Evolutionary conservation across 192 early-diverging fungal genomes (phyloP).

Genomic region (Ambispora gerdemannii): DNA sequence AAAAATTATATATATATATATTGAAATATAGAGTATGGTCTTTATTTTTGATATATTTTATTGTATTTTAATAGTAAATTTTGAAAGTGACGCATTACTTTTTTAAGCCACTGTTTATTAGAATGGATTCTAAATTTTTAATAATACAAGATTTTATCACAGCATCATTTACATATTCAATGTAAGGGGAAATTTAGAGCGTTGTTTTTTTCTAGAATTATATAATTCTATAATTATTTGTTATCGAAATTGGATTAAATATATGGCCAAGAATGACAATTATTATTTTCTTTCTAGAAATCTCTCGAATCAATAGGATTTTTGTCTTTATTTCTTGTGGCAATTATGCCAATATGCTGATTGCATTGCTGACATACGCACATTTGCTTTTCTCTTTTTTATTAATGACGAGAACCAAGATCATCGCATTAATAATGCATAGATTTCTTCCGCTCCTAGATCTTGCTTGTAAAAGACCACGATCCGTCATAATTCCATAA

Average conservation of each 20-base stretch:
- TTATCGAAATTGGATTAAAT: background rate
- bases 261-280: background rate
- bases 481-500: too few species aligned
- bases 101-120: too few species aligned
- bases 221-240: background rate
- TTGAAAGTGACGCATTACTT: too few species aligned
- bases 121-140: background rate
- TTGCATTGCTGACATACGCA: background rate
- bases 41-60: too few species aligned
- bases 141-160: background rate
- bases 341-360: background rate
- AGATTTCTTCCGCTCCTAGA: too few species aligned
- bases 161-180: background rate
- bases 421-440: too few species aligned
- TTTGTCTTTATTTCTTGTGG: background rate
- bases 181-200: background rate
- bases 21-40: too few species aligned
- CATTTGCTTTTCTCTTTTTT: too few species aligned
- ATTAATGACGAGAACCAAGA: background rate
- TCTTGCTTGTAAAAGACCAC: too few species aligned
- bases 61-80: too few species aligned
- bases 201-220: background rate
- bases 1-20: too few species aligned
- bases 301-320: background rate
- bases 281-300: background rate